These are phyloP conservation scores for Castanospermum australe DNA, from an alignment of 306 rosid species.

Conservation along the genomic window DNA sequence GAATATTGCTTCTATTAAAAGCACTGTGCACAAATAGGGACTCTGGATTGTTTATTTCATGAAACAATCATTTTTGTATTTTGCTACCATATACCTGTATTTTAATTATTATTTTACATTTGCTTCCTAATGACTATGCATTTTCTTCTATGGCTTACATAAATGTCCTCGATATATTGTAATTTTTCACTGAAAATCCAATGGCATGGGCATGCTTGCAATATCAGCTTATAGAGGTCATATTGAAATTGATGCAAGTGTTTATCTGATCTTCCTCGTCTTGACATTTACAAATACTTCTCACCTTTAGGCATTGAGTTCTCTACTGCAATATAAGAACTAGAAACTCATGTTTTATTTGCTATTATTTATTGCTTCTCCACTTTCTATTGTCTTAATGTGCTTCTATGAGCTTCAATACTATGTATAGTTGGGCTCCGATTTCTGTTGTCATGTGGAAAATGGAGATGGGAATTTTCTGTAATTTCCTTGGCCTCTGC, in stretches of 20 bases:
- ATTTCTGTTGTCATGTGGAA: background rate
- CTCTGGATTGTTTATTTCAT: background rate
- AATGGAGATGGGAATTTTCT: background rate
- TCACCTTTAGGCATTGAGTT: background rate
- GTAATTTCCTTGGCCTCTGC: background rate
- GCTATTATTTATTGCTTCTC: constrained; percentile 2
- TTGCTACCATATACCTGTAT: background rate
- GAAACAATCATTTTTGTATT: background rate
- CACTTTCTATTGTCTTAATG: background rate
- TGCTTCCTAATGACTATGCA: background rate
- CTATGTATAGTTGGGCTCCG: background rate
- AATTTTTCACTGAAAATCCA: background rate
- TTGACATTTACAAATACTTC: background rate
- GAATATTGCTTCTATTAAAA: background rate
- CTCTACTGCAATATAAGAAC: background rate
- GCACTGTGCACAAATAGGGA: background rate
- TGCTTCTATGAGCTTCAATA: constrained; percentile 5
- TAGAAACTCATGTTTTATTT: background rate
- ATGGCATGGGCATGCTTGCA: background rate
- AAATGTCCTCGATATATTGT: background rate
- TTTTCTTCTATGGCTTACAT: background rate
- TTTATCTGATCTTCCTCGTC: background rate
- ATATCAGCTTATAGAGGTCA: background rate
- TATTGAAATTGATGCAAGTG: constrained; percentile 5
- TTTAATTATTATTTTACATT: background rate